Percentiles rank a stretch among this genome's conserved stretches.
phyloP scores from a whole-genome alignment of 2,329 filamentous ascomycete genomes.

The Colletotrichum chrysophilum region DNA sequence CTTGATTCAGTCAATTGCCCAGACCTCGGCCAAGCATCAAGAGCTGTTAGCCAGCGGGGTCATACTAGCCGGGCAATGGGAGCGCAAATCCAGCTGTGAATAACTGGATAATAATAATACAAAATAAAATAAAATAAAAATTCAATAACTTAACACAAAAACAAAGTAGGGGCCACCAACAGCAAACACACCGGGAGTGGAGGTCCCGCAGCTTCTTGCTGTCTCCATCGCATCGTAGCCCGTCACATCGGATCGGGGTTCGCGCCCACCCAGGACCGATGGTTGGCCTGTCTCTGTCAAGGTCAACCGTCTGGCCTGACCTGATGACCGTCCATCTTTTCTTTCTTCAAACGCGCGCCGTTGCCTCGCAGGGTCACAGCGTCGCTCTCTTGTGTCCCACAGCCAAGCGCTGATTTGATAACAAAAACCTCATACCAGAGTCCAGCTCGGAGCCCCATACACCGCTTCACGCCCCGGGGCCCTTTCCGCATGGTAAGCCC shows the following conservation, averaged over 20 bases:
- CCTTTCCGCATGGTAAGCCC: neutral
- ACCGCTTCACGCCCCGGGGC: neutral
- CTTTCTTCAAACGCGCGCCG: neutral
- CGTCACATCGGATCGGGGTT: constrained; percentile 2
- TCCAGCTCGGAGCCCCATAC: neutral
- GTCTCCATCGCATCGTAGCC: neutral
- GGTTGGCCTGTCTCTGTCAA: neutral
- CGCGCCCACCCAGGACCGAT: constrained; percentile 5
- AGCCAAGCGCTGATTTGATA: neutral
- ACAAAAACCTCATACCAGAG: neutral
- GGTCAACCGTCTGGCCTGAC: neutral
- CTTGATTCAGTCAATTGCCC: neutral
- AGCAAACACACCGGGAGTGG: neutral
- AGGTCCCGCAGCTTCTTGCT: neutral
- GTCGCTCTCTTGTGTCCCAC: neutral
- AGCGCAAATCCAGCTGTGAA: neutral
- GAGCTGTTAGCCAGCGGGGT: neutral
- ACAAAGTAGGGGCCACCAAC: neutral
- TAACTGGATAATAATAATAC: neutral
- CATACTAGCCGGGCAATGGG: neutral
- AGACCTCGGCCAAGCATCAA: neutral
- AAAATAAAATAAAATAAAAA: neutral
- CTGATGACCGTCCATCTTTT: neutral
- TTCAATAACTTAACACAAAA: neutral
- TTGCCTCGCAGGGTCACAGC: constrained; percentile 3